Evolutionary conservation across 2,329 filamentous ascomycete species (phyloP).

Genomic region (Aspergillus fijiensis): DNA sequence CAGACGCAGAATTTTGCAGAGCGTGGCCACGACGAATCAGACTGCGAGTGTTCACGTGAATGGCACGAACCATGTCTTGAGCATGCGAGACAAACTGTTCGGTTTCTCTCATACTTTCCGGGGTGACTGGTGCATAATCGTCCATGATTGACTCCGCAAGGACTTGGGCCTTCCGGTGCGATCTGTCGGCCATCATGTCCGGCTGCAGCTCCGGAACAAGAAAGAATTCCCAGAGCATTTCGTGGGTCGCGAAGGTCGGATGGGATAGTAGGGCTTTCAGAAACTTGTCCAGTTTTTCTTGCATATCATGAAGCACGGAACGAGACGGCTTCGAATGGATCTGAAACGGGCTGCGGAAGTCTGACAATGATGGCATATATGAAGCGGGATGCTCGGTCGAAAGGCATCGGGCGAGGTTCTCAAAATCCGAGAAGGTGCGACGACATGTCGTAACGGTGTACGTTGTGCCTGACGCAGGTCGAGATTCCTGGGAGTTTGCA

Average conservation of each 20-base stretch:
- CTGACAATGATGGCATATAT: conserved; percentile 79
- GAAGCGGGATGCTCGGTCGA: conserved; percentile 90
- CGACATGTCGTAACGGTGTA: conserved; percentile 89
- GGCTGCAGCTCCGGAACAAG: conserved; percentile 90
- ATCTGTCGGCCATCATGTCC: conserved; percentile 85
- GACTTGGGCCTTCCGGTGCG: conserved; percentile 79
- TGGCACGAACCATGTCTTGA: conserved; percentile 79
- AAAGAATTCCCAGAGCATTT: conserved; percentile 99
- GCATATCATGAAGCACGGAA: conserved; percentile 81
- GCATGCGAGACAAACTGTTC: conserved; percentile 92
- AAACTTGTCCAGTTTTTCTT: conserved; percentile 82
- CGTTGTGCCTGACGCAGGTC: conserved; percentile 66
- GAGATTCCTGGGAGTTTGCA: conserved; percentile 37
- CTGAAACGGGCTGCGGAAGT: conserved; percentile 83
- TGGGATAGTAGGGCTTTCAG: conserved; percentile 82
- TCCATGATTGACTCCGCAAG: conserved; percentile 82
- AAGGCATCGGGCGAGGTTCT: conserved; percentile 80
- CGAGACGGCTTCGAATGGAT: conserved; percentile 89
- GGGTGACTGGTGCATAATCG: conserved; percentile 74
- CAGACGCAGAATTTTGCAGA: conserved; percentile 62
- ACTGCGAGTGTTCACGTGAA: conserved; percentile 80
- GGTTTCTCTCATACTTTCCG: conserved; percentile 76
- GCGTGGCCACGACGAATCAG: conserved; percentile 77
- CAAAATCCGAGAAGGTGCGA: conserved; percentile 83
- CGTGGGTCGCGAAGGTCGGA: conserved; percentile 90